Conservation (phyloP, 2,329 filamentous ascomycete genomes). For the Chaetomiaceae sp. region DNA sequence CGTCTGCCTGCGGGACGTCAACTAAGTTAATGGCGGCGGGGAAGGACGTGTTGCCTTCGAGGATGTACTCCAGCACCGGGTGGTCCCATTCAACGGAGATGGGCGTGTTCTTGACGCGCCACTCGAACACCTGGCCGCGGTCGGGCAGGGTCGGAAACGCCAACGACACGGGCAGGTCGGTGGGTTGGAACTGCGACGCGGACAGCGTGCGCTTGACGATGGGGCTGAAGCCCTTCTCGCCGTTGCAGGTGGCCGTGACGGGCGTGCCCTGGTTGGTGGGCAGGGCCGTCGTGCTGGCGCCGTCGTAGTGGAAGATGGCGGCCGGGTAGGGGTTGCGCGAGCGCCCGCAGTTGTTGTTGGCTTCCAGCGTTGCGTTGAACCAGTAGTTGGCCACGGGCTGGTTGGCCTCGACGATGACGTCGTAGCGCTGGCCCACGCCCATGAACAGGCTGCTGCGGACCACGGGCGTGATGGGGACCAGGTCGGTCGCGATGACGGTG, state of each 20-base stretch:
- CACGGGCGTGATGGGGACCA: background rate
- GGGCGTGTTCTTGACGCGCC: conserved; percentile 33
- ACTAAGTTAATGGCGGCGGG: background rate
- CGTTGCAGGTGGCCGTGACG: conserved; percentile 21
- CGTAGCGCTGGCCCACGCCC: conserved; percentile 31
- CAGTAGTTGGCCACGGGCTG: conserved; percentile 33
- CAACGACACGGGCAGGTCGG: conserved; percentile 26
- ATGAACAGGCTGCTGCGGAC: background rate
- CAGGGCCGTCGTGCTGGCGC: conserved; percentile 26
- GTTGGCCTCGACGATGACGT: conserved; percentile 33
- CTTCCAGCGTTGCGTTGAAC: conserved; percentile 32
- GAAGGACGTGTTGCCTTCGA: background rate
- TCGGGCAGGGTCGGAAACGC: conserved; percentile 7
- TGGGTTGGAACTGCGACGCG: conserved; percentile 26
- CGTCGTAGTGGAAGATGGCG: conserved; percentile 38
- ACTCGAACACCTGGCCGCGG: conserved; percentile 22
- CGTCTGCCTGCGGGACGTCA: conserved; percentile 1
- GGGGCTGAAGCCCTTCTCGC: conserved; percentile 26
- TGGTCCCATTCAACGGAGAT: conserved; percentile 23
- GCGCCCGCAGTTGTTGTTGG: conserved; percentile 30
- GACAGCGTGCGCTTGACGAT: conserved; percentile 30
- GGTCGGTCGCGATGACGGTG: background rate
- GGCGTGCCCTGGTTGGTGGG: conserved; percentile 31
- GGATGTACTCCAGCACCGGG: conserved; percentile 28
- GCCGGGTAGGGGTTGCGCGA: conserved; percentile 33